Evolutionary conservation across 2,329 filamentous ascomycete species (phyloP).

Genomic region (Neonectria sp.): DNA sequence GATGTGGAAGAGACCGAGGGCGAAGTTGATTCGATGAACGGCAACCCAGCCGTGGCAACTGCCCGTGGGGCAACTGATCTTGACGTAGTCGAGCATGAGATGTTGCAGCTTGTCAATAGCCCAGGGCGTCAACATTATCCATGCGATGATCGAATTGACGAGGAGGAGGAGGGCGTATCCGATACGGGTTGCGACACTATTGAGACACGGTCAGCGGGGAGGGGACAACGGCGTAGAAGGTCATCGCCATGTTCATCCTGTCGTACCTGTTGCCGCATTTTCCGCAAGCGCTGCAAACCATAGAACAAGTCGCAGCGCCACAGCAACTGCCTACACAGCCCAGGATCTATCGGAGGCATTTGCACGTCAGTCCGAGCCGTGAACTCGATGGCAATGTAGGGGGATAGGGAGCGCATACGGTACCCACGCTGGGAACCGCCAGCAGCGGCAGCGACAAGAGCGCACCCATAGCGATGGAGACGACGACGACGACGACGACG

Average conservation of each 20-base stretch:
- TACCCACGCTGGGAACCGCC: slow-evolving; percentile 87
- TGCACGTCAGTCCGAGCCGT: slow-evolving; percentile 24
- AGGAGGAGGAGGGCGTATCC: slow-evolving; percentile 95
- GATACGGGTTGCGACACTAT: slow-evolving; percentile 94
- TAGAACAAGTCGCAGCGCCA: slow-evolving; percentile 95
- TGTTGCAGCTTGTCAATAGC: slow-evolving; percentile 96
- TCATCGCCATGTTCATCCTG: background rate
- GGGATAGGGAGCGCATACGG: slow-evolving; percentile 69
- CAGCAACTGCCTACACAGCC: slow-evolving; percentile 92
- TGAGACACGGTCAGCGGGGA: slow-evolving; percentile 34
- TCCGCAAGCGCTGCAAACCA: slow-evolving; percentile 94
- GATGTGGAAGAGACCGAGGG: slow-evolving; percentile 93
- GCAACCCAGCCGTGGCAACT: slow-evolving; percentile 97
- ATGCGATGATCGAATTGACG: slow-evolving; percentile 95
- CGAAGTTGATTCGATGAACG: slow-evolving; percentile 98
- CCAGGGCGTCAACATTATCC: slow-evolving; percentile 99
- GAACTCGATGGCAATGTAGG: background rate
- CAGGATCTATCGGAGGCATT: slow-evolving; percentile 68
- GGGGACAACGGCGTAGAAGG: background rate
- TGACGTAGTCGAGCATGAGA: slow-evolving; percentile 94
- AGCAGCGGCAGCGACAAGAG: slow-evolving; percentile 91
- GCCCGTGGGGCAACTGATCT: slow-evolving; percentile 91
- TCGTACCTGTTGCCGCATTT: slow-evolving; percentile 94
- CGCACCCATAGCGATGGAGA: slow-evolving; percentile 79
- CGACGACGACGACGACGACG: background rate